Base-by-base conservation (phyloP, 768 basidiomycete species). In the Leucocoprinus sp. region DNA sequence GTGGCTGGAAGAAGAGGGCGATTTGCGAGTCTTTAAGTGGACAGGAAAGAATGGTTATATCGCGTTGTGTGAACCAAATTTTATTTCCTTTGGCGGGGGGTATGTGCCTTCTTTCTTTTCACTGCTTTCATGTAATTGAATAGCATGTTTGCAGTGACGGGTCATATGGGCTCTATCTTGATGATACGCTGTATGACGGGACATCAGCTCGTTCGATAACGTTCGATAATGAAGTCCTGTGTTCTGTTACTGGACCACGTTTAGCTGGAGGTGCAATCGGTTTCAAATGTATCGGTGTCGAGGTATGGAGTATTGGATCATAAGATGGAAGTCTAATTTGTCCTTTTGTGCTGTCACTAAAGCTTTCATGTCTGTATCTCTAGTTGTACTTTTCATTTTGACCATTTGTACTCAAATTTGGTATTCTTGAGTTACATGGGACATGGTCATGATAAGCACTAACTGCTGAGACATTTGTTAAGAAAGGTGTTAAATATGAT, bases 221-320 rank as follows among this genome's bases (percentile, higher is more conserved):
- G 1, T 97, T 93, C 60, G 79, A 74, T 28, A 98, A 99, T 56
- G 84, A 87, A 24, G 77, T 86, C 0, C 63, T 95, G 12, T 93
- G 89, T 58, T 68, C 72, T 0, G 51, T 68, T 0, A 57, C 54
- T n/a, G 68, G 72, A 0, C 57, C 64, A 0, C 65, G 63, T 37
- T 68, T 66, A 44, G 75, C 72, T 2, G 67, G 42, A 7, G 37
- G 70, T n/a, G 66, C 68, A 5, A 73, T 74, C 7, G 62, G 69
- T n/a, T 98, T 97, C 53, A 91, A 95, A 57, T 91, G 91, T 61
- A 83, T 95, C 0, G 92, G 85, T 11, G 61, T 98, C 43, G 93
- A 97, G 57, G 89, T 93, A 0, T 96, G 93, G 93, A 83, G 77
- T 3, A 66, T 92, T 34, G 82, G 80, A 3, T 65, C 70, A 29